Evolutionary conservation across 371 early-diverging fungal species (phyloP).

Genomic region (Mucor indicus): DNA sequence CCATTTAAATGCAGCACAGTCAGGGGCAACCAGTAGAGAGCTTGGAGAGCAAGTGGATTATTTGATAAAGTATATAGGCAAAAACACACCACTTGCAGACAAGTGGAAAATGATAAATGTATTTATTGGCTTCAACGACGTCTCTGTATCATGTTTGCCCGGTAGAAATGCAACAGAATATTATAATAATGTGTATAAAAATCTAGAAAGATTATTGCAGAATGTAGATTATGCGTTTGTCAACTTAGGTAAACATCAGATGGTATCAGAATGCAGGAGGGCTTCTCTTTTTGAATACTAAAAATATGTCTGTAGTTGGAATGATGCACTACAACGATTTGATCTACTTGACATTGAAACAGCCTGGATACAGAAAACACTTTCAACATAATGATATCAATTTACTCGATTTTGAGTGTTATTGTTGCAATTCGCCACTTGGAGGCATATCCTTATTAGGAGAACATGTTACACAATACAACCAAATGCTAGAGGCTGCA

Average conservation of each 20-base stretch:
- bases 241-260: slow-evolving; percentile 15
- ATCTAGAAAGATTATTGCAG: neutral
- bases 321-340: slow-evolving; percentile 17
- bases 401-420: slow-evolving; percentile 25
- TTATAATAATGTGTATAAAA: slow-evolving; percentile 2
- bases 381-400: slow-evolving; percentile 20
- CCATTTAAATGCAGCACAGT: slow-evolving; percentile 40
- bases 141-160: slow-evolving; percentile 24
- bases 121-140: slow-evolving; percentile 33
- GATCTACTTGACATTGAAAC: slow-evolving; percentile 4
- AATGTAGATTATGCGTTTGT: slow-evolving; percentile 15
- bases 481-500: neutral
- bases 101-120: slow-evolving; percentile 37
- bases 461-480: neutral
- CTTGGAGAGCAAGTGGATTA: slow-evolving; percentile 31
- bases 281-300: neutral
- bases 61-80: slow-evolving; percentile 24
- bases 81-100: slow-evolving; percentile 6
- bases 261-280: too few species aligned
- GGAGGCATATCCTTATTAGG: neutral
- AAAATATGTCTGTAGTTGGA: slow-evolving; percentile 8
- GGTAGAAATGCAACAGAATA: slow-evolving; percentile 4
- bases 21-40: slow-evolving; percentile 24
- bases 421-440: slow-evolving; percentile 18
- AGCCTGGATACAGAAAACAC: slow-evolving; percentile 22